phyloP scores from a whole-genome alignment of 495 filamentous ascomycete species.

The Aspergillus sclerotiicarbonarius region DNA sequence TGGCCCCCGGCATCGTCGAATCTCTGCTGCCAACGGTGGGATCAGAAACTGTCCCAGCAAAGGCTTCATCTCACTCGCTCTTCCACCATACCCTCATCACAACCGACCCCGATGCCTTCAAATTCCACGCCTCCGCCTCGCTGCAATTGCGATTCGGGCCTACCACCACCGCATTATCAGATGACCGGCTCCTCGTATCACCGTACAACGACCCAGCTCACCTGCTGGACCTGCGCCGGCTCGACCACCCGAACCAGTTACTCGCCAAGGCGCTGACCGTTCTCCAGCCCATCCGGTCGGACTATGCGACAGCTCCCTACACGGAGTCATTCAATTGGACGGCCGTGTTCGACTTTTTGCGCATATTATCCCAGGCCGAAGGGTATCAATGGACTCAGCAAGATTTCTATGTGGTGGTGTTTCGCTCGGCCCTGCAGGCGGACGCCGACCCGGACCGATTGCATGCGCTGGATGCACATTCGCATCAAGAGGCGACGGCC shows the following conservation, averaged over 20 bases:
- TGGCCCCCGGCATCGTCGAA: slow-evolving; percentile 19
- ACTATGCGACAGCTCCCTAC: slow-evolving; percentile 78
- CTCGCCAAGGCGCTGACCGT: slow-evolving; percentile 68
- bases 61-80: slow-evolving; percentile 10
- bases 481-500: slow-evolving; percentile 71
- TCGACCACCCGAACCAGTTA: slow-evolving; percentile 62
- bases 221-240: slow-evolving; percentile 64
- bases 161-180: slow-evolving; percentile 14
- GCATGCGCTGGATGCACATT: slow-evolving; percentile 65
- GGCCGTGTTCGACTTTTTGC: slow-evolving; percentile 56
- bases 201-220: slow-evolving; percentile 69
- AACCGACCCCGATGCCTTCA: slow-evolving; percentile 31
- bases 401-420: slow-evolving; percentile 79
- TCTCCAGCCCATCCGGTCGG: slow-evolving; percentile 57
- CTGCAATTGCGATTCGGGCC: slow-evolving; percentile 26
- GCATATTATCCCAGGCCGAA: slow-evolving; percentile 33
- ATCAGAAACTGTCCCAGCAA: neutral
- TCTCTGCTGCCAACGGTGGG: neutral
- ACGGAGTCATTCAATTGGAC: slow-evolving; percentile 75
- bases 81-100: slow-evolving; percentile 35
- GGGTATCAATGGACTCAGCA: slow-evolving; percentile 59
- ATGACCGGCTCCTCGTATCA: slow-evolving; percentile 57
- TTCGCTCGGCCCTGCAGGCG: slow-evolving; percentile 66
- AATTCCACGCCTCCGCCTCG: slow-evolving; percentile 37
- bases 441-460: slow-evolving; percentile 61